phyloP scores from a whole-genome alignment of 1,139 yeast genomes.

The Diutina mesorugosa region DNA sequence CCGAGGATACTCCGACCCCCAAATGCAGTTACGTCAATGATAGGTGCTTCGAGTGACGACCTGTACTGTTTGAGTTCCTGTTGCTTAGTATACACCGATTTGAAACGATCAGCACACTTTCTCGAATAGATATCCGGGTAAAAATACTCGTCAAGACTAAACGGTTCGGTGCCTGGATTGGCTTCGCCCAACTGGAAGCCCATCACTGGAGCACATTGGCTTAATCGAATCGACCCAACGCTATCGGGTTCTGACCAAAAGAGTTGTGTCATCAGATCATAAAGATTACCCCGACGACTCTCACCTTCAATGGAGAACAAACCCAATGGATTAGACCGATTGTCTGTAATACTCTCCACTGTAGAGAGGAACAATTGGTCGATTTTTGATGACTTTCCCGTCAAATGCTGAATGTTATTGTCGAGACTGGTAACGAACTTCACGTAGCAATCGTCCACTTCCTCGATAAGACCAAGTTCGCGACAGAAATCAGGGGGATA shows the following conservation, averaged over 20 bases:
- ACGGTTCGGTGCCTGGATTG: not conserved
- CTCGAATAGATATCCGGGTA: not conserved
- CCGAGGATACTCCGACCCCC: not conserved
- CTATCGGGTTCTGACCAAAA: not conserved
- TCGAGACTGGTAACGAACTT: not conserved
- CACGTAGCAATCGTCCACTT: not conserved
- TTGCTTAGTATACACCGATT: not conserved
- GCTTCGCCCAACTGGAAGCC: not conserved
- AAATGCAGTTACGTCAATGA: not conserved
- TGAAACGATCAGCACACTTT: not conserved
- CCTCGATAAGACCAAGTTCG: not conserved
- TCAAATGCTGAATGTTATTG: not conserved
- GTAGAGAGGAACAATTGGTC: not conserved
- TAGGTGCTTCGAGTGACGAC: not conserved
- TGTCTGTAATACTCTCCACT: not conserved
- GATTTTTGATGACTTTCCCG: not conserved
- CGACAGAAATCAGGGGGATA: constrained; percentile 1
- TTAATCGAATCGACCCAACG: not conserved
- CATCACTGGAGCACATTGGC: not conserved
- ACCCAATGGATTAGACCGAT: not conserved
- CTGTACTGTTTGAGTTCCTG: not conserved
- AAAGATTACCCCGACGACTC: not conserved
- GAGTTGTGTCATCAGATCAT: not conserved
- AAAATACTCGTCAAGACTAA: not conserved
- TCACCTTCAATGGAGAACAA: not conserved